phyloP scores from a whole-genome alignment of 352 stramenopile species.

The Pythium guiyangense region DNA sequence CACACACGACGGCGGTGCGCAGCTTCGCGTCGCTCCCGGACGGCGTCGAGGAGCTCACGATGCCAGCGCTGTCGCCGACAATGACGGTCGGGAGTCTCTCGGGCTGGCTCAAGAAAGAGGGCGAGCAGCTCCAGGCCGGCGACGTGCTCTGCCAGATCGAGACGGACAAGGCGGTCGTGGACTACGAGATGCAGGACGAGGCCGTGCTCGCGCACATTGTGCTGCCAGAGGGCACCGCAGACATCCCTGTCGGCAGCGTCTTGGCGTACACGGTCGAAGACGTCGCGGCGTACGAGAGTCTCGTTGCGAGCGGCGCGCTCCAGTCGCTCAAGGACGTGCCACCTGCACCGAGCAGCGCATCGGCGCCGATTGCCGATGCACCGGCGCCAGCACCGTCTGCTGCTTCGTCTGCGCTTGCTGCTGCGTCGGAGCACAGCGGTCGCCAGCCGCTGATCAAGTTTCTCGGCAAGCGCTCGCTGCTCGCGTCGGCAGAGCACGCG shows the following conservation, averaged over 20 bases:
- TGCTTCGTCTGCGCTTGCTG: slow-evolving; percentile 9
- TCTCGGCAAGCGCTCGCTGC: slow-evolving; percentile 74
- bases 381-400: slow-evolving; percentile 6
- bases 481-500: slow-evolving; percentile 22
- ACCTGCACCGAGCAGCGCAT: slow-evolving; percentile 7
- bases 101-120: slow-evolving; percentile 92
- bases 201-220: slow-evolving; percentile 94
- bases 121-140: slow-evolving; percentile 86
- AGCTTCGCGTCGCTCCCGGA: slow-evolving; percentile 64
- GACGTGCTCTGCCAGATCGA: slow-evolving; percentile 96
- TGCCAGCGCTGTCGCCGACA: slow-evolving; percentile 96
- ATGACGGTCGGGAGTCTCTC: slow-evolving; percentile 95
- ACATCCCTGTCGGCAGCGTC: slow-evolving; percentile 90
- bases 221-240: slow-evolving; percentile 71
- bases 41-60: slow-evolving; percentile 68
- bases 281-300: slow-evolving; percentile 59
- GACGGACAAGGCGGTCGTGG: slow-evolving; percentile 98
- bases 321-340: slow-evolving; percentile 30
- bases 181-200: slow-evolving; percentile 99
- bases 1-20: slow-evolving; percentile 2
- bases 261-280: slow-evolving; percentile 96
- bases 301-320: slow-evolving; percentile 57
- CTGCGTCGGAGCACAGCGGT: slow-evolving; percentile 14
- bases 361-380: neutral
- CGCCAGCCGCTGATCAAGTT: slow-evolving; percentile 82